Evolutionary conservation across 148 eudicot species (phyloP).

Genomic region (Talinum fruticosum): DNA sequence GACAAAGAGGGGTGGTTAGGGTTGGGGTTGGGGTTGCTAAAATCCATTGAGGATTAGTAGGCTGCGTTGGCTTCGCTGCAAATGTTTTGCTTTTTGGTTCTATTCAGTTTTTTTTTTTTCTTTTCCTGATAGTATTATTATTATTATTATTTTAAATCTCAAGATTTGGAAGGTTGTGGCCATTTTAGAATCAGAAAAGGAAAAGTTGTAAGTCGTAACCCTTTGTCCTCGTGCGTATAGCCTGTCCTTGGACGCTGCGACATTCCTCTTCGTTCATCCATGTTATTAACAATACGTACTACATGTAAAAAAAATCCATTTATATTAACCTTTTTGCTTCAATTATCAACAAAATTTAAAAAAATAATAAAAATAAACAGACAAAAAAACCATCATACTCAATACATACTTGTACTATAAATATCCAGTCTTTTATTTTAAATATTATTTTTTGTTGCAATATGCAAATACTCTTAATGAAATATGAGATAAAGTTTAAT

Average conservation of each 20-base stretch:
- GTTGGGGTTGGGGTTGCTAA: neutral
- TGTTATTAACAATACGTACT: too few relatives aligned
- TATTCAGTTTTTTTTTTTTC: neutral
- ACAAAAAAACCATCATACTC: too few relatives aligned
- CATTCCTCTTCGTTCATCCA: neutral
- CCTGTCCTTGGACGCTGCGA: neutral
- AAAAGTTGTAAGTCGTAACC: neutral
- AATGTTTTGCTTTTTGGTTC: neutral
- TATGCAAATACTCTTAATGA: neutral
- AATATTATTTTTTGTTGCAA: neutral
- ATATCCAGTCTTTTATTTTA: too few relatives aligned
- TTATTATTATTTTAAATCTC: neutral
- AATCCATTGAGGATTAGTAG: neutral
- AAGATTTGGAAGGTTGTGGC: neutral
- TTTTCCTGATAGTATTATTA: too few relatives aligned
- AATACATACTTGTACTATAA: too few relatives aligned
- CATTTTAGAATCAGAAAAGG: neutral
- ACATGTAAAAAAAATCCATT: too few relatives aligned
- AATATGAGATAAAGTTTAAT: too few relatives aligned
- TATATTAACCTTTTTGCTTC: too few relatives aligned
- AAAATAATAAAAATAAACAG: too few relatives aligned
- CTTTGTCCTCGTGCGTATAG: neutral
- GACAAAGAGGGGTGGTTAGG: neutral
- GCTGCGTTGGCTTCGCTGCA: neutral
- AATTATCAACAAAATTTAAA: too few relatives aligned